Evolutionary conservation across 768 basidiomycete genomes (phyloP).

Genomic region (Lactarius deliciosus): DNA sequence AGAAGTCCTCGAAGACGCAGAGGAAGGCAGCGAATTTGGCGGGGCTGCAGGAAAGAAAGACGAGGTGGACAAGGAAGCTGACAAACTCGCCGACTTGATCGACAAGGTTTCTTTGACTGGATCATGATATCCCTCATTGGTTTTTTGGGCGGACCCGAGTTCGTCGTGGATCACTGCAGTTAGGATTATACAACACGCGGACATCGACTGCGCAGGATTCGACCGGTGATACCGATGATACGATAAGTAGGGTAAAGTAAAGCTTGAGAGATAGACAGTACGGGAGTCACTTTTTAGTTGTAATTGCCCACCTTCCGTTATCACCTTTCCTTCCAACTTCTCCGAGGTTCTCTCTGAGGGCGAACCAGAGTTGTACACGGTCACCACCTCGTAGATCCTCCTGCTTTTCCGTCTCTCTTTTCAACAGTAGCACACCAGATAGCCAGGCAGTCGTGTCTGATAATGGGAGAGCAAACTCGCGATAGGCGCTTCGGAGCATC

Average conservation of each 20-base stretch:
- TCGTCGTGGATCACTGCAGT: neutral
- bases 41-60: conserved; percentile 36
- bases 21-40: conserved; percentile 34
- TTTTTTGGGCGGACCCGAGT: conserved; percentile 2
- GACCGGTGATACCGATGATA: conserved; percentile 4
- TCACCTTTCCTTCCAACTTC: conserved; percentile 26
- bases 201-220: neutral
- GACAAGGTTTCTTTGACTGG: conserved; percentile 50
- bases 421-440: conserved; percentile 20
- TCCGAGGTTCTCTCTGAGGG: conserved; percentile 20
- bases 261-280: neutral
- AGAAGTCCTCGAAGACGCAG: conserved; percentile 42
- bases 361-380: conserved; percentile 18
- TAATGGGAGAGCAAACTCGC: conserved; percentile 21
- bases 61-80: conserved; percentile 41
- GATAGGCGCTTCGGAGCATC: conserved; percentile 25
- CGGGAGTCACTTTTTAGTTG: conserved; percentile 14
- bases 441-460: conserved; percentile 22
- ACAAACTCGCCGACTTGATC: conserved; percentile 65
- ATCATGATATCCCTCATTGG: conserved; percentile 10
- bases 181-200: conserved; percentile 17
- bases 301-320: conserved; percentile 23
- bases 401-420: conserved; percentile 5
- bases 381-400: neutral
- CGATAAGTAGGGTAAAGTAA: neutral